A percentile compares a stretch with the other conserved stretches of the same genome.
Conservation (phyloP, 116 monocot genomes). For the Dioscorea cayenensis region DNA sequence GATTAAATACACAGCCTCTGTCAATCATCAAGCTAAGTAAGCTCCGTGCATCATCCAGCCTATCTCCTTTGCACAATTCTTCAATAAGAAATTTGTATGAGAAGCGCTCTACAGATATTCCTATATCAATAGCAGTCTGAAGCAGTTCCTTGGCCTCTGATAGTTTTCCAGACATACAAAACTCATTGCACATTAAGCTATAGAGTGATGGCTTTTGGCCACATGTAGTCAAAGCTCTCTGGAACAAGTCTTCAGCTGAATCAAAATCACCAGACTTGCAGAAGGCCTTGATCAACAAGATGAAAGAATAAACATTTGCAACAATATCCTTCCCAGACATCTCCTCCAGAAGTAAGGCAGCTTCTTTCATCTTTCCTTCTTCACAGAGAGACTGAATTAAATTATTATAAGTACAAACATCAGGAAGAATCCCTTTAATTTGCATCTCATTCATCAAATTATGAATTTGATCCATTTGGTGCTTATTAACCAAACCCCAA, state of each 20-base stretch:
- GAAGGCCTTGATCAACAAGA: slow-evolving; percentile 59
- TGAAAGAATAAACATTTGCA: slow-evolving; percentile 70
- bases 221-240: slow-evolving; percentile 41
- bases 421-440: slow-evolving; percentile 42
- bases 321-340: slow-evolving; percentile 49
- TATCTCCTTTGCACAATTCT: slow-evolving; percentile 63
- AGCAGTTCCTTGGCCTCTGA: slow-evolving; percentile 54
- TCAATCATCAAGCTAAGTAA: slow-evolving; percentile 45
- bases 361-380: slow-evolving; percentile 44
- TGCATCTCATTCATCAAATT: slow-evolving; percentile 72
- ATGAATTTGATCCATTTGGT: slow-evolving; percentile 48
- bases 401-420: slow-evolving; percentile 66
- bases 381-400: slow-evolving; percentile 57
- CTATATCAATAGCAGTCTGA: slow-evolving; percentile 39
- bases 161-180: slow-evolving; percentile 46
- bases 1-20: slow-evolving; percentile 63
- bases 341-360: slow-evolving; percentile 57
- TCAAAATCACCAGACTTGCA: slow-evolving; percentile 52
- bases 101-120: slow-evolving; percentile 39
- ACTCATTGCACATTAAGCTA: slow-evolving; percentile 61
- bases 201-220: slow-evolving; percentile 66
- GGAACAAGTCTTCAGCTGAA: slow-evolving; percentile 47
- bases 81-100: slow-evolving; percentile 58
- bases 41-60: slow-evolving; percentile 45
- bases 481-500: slow-evolving; percentile 52